Conservation (phyloP, 495 filamentous ascomycete genomes). For the Platismatia glauca region DNA sequence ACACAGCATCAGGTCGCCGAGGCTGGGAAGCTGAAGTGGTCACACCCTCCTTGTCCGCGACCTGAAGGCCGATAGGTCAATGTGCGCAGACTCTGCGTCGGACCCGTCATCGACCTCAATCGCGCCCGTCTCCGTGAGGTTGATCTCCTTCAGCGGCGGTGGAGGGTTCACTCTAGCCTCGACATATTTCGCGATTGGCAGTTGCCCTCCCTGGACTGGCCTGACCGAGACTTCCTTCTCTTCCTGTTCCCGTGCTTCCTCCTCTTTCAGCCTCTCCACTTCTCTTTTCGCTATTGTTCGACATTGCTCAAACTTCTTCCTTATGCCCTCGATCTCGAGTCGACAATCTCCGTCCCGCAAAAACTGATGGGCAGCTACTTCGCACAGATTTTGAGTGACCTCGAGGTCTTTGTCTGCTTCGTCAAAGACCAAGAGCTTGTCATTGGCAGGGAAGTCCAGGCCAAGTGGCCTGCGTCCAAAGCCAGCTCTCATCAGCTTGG, state of each 20-base stretch:
- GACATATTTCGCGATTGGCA: background rate
- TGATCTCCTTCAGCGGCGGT: constrained; percentile 16
- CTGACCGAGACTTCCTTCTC: constrained; percentile 14
- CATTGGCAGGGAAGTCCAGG: constrained; percentile 2
- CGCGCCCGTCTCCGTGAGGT: constrained; percentile 12
- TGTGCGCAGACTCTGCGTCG: constrained; percentile 23
- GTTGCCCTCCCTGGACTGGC: background rate
- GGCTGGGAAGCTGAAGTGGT: background rate
- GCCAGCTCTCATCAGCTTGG: constrained; percentile 13
- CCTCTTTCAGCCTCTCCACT: constrained; percentile 32
- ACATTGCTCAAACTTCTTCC: constrained; percentile 42
- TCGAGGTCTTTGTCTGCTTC: constrained; percentile 68
- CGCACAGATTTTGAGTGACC: constrained; percentile 67
- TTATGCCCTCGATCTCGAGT: constrained; percentile 61
- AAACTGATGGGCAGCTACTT: constrained; percentile 79
- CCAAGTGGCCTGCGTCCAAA: constrained; percentile 4
- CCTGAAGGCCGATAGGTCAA: constrained; percentile 23
- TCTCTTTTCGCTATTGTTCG: constrained; percentile 35
- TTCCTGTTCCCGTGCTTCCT: constrained; percentile 30
- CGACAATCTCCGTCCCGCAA: constrained; percentile 73
- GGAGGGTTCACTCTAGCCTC: background rate
- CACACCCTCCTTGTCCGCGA: constrained; percentile 20
- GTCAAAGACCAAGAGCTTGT: constrained; percentile 46
- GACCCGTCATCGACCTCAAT: constrained; percentile 25
- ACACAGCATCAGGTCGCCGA: background rate